phyloP scores from a whole-genome alignment of 805 yeast species.

The Schizosaccharomyces japonicus region DNA sequence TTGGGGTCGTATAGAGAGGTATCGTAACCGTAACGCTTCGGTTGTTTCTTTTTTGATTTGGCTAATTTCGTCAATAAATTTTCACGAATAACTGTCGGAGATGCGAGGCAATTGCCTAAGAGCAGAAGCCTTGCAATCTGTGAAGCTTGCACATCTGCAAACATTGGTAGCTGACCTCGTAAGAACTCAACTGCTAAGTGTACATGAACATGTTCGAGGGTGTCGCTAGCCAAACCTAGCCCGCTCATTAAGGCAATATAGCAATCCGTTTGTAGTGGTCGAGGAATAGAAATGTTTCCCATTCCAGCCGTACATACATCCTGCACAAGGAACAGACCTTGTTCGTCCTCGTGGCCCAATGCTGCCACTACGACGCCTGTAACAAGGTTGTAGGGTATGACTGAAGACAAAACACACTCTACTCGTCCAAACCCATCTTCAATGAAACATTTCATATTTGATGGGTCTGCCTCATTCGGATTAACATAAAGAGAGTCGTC shows the following conservation, averaged over 20 bases:
- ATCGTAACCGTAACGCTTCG: slow-evolving; percentile 9
- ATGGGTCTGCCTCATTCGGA: neutral
- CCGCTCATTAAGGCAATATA: slow-evolving; percentile 3
- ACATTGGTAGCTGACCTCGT: neutral
- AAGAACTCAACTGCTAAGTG: neutral
- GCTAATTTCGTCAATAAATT: too few species aligned
- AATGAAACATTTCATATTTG: slow-evolving; percentile 17
- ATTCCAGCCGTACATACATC: slow-evolving; percentile 53
- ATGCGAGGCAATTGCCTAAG: neutral
- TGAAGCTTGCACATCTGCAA: neutral
- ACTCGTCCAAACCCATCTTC: slow-evolving; percentile 91
- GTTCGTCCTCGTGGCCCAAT: slow-evolving; percentile 59
- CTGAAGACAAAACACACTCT: slow-evolving; percentile 28
- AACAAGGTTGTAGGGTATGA: slow-evolving; percentile 27
- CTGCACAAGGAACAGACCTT: slow-evolving; percentile 64
- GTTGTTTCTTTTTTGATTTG: slow-evolving; percentile 15
- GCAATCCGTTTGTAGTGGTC: slow-evolving; percentile 2
- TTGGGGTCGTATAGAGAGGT: slow-evolving; percentile 9
- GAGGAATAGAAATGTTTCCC: slow-evolving; percentile 26
- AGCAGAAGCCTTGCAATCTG: neutral
- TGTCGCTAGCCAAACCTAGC: neutral
- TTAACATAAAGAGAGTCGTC: neutral
- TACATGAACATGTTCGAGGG: neutral
- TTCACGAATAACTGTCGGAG: neutral
- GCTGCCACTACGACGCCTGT: slow-evolving; percentile 80